phyloP scores from a whole-genome alignment of 192 early-diverging fungal genomes.

The Physocladia obscura region DNA sequence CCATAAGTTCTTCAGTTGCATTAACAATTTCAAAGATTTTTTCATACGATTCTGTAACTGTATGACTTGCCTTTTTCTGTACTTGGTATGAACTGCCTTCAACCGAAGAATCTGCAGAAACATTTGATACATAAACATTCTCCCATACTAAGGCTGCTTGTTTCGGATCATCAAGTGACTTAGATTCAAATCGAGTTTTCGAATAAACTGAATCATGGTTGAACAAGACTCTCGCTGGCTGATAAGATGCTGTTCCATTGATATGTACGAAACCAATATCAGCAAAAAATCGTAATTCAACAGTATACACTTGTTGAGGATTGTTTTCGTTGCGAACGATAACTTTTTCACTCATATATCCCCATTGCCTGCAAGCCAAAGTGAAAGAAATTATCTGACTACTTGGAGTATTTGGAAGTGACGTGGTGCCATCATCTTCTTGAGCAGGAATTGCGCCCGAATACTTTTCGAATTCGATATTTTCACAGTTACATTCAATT shows the following conservation, averaged over 20 bases:
- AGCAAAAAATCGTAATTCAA: slow-evolving; percentile 72
- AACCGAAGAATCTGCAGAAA: not conserved
- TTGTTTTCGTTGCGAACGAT: slow-evolving; percentile 73
- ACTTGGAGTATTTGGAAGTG: not conserved
- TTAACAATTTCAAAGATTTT: slow-evolving; percentile 42
- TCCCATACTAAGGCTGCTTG: slow-evolving; percentile 51
- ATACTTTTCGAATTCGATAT: not conserved
- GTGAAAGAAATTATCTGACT: slow-evolving; percentile 54
- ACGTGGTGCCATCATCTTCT: slow-evolving; percentile 6
- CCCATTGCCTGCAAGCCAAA: slow-evolving; percentile 54
- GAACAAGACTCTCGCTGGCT: slow-evolving; percentile 3
- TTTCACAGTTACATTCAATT: not conserved
- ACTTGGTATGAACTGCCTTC: slow-evolving; percentile 13
- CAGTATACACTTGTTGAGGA: slow-evolving; percentile 54
- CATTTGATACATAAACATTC: slow-evolving; percentile 46
- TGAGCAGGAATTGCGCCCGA: slow-evolving; percentile 12
- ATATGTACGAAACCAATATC: slow-evolving; percentile 50
- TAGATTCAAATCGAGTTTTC: slow-evolving; percentile 16
- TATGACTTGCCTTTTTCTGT: slow-evolving; percentile 29
- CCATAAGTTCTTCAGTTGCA: slow-evolving; percentile 52
- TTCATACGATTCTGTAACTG: slow-evolving; percentile 38
- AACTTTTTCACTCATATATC: slow-evolving; percentile 61
- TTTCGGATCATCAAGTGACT: not conserved
- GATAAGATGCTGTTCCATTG: not conserved
- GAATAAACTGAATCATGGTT: slow-evolving; percentile 9